A percentile compares a stretch with the other conserved stretches of the same genome.
Evolutionary conservation across 345 rosid genomes (phyloP).

Genomic region (Cardamine occulta): DNA sequence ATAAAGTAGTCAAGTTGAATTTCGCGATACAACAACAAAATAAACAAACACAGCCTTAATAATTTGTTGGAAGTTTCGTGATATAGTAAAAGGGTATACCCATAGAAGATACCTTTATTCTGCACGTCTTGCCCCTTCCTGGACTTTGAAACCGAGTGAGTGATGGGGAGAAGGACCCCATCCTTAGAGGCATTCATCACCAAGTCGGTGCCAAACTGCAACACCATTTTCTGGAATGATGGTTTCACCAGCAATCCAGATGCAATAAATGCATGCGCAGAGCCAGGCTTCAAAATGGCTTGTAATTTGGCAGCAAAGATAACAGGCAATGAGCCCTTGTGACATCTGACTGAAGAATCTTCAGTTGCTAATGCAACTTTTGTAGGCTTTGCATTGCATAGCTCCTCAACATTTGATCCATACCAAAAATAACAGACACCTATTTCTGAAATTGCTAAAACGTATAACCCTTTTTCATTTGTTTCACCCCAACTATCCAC

Average conservation of each 20-base stretch:
- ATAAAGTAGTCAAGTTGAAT: conserved; percentile 1
- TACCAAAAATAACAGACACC: conserved; percentile 92
- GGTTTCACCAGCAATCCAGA: conserved; percentile 85
- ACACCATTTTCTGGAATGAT: conserved; percentile 70
- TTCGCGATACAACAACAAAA: neutral
- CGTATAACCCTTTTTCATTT: conserved; percentile 55
- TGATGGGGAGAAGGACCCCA: conserved; percentile 73
- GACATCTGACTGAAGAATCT: conserved; percentile 47
- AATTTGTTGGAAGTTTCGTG: conserved; percentile 20
- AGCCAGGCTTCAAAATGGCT: conserved; percentile 58
- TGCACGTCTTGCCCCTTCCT: conserved; percentile 55
- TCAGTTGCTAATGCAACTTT: conserved; percentile 66
- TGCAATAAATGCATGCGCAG: conserved; percentile 68
- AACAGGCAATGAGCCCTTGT: conserved; percentile 53
- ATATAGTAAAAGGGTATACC: conserved; percentile 11
- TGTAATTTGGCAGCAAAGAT: conserved; percentile 87
- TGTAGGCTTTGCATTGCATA: conserved; percentile 64
- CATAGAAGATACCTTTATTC: conserved; percentile 56
- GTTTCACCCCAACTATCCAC: conserved; percentile 66
- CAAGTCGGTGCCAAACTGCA: conserved; percentile 66
- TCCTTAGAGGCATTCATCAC: conserved; percentile 63
- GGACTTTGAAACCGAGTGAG: conserved; percentile 56
- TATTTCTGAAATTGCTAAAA: conserved; percentile 80
- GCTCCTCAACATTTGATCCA: conserved; percentile 66
- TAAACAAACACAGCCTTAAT: conserved; percentile 4